Evolutionary conservation across 208 protist genomes (phyloP).

Genomic region (Crithidia sp.): DNA sequence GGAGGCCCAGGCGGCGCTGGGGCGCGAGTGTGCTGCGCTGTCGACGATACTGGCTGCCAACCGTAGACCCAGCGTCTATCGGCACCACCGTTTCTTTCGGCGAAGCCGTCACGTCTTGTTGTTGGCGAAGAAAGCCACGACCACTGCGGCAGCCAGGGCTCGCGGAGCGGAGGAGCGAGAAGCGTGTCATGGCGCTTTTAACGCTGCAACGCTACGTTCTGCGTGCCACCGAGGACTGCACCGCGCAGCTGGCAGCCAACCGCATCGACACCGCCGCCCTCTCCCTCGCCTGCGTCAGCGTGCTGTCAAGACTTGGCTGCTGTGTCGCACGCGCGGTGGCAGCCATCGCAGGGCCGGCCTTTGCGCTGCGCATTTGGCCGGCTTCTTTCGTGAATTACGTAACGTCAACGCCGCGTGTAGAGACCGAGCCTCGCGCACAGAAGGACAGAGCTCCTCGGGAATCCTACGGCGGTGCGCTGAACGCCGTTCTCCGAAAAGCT

Average conservation of each 20-base stretch:
- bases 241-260: conserved; percentile 52
- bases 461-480: conserved; percentile 10
- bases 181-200: conserved; percentile 12
- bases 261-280: conserved; percentile 66
- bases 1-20: conserved; percentile 5
- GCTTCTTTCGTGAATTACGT: background rate
- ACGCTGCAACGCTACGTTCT: conserved; percentile 20
- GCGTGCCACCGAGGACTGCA: conserved; percentile 43
- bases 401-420: background rate
- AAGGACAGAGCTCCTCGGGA: background rate
- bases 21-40: conserved; percentile 21
- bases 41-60: conserved; percentile 21
- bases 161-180: background rate
- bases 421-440: background rate
- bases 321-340: conserved; percentile 23
- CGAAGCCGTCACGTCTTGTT: conserved; percentile 23
- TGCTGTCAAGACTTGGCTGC: conserved; percentile 53
- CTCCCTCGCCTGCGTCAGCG: conserved; percentile 37
- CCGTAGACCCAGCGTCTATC: conserved; percentile 44
- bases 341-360: background rate
- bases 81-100: conserved; percentile 64
- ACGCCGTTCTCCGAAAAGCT: background rate
- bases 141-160: too few species aligned
- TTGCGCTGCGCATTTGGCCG: too few species aligned
- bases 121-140: conserved; percentile 10